These are phyloP conservation scores for Daldinia eschscholtzii DNA, from an alignment of 2,329 filamentous ascomycete genomes.

Conservation along the genomic window DNA sequence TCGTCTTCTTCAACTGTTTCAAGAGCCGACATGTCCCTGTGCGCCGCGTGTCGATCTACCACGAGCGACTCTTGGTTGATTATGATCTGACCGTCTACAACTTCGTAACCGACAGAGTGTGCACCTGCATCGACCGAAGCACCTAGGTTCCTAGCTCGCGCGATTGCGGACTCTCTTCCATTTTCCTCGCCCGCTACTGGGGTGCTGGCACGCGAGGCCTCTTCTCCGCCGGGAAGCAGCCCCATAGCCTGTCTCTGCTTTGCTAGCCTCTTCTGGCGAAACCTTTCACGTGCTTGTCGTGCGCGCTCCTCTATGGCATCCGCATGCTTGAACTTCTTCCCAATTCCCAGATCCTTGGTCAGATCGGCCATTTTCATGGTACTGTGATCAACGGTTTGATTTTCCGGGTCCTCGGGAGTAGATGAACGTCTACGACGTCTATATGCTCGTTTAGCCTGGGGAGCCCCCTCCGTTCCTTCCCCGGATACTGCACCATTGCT, in stretches of 20 bases:
- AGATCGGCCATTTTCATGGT: constrained; percentile 80
- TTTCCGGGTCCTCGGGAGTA: constrained; percentile 74
- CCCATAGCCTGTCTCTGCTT: constrained; percentile 53
- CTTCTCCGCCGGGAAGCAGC: constrained; percentile 41
- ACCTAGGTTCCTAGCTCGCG: constrained; percentile 44
- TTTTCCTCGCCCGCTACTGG: constrained; percentile 45
- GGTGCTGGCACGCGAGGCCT: constrained; percentile 35
- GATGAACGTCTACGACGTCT: constrained; percentile 58
- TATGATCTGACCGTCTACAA: constrained; percentile 80
- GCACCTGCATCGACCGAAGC: constrained; percentile 46
- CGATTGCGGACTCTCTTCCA: constrained; percentile 40
- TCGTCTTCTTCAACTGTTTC: constrained; percentile 82
- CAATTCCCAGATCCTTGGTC: constrained; percentile 76
- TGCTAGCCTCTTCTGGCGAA: constrained; percentile 57
- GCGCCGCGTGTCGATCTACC: constrained; percentile 75
- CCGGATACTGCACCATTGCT: constrained; percentile 31
- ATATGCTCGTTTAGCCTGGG: constrained; percentile 42
- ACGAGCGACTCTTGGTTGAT: constrained; percentile 75
- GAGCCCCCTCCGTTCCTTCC: constrained; percentile 44
- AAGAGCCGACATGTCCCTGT: constrained; percentile 60
- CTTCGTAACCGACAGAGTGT: constrained; percentile 58
- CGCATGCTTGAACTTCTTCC: constrained; percentile 81
- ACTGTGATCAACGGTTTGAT: constrained; percentile 72
- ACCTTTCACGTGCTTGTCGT: constrained; percentile 55
- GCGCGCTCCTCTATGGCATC: constrained; percentile 78